Conservation (phyloP, 352 stramenopile genomes). For the Globisporangium canariense region DNA sequence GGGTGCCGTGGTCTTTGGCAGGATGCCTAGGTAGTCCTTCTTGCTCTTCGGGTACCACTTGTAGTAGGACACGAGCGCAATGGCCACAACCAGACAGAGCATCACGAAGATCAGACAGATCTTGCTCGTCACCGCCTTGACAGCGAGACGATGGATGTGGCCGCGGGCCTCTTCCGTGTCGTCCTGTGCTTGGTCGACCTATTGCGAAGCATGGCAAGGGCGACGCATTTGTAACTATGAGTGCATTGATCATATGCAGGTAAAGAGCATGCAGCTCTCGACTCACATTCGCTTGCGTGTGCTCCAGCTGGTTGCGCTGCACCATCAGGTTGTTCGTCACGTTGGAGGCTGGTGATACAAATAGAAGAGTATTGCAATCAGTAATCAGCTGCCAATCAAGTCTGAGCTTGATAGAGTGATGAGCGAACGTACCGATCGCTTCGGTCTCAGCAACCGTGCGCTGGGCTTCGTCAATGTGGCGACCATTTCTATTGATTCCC, state of each 20-base stretch:
- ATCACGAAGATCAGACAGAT: slow-evolving; percentile 59
- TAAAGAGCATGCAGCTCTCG: neutral
- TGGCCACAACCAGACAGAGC: slow-evolving; percentile 46
- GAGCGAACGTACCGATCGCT: slow-evolving; percentile 43
- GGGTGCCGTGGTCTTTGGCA: slow-evolving; percentile 22
- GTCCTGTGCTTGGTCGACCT: slow-evolving; percentile 63
- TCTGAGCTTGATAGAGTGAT: neutral
- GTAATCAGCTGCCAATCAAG: neutral
- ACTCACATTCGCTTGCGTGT: slow-evolving; percentile 53
- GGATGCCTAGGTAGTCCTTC: slow-evolving; percentile 64
- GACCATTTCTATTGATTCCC: slow-evolving; percentile 37
- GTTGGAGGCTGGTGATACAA: slow-evolving; percentile 39
- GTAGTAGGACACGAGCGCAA: slow-evolving; percentile 68
- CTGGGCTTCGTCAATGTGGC: slow-evolving; percentile 70
- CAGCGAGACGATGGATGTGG: slow-evolving; percentile 49
- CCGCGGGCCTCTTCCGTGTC: slow-evolving; percentile 58
- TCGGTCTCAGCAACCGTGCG: slow-evolving; percentile 72
- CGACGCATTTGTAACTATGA: neutral
- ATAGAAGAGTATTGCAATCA: neutral
- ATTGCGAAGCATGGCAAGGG: neutral
- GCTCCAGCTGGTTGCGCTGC: slow-evolving; percentile 68
- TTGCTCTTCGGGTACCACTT: slow-evolving; percentile 74
- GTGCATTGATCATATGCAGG: neutral
- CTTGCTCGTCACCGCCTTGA: slow-evolving; percentile 65
- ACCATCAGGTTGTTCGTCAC: slow-evolving; percentile 66